A percentile compares a stretch with the other conserved stretches of the same genome.
phyloP scores from a whole-genome alignment of 2,329 filamentous ascomycete species.

The Fusarium tupiense region DNA sequence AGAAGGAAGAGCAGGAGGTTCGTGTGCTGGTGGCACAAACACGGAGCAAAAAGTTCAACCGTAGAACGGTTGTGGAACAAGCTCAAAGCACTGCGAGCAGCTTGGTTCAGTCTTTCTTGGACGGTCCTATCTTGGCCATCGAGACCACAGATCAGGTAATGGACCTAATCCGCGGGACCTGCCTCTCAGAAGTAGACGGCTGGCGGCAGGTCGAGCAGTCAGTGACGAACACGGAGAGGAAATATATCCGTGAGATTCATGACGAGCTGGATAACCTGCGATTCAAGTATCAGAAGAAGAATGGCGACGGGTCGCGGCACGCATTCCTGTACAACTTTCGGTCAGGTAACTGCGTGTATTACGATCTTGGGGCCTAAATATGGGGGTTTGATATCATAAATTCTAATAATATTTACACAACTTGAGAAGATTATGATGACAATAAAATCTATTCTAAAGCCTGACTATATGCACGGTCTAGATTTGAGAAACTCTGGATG shows the following conservation, averaged over 20 bases:
- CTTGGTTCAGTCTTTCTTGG: slow-evolving; percentile 75
- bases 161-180: slow-evolving; percentile 77
- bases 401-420: not conserved
- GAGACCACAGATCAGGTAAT: slow-evolving; percentile 88
- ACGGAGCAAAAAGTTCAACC: slow-evolving; percentile 90
- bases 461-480: no score
- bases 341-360: slow-evolving; percentile 84
- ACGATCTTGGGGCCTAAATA: slow-evolving; percentile 68
- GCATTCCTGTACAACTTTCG: slow-evolving; percentile 94
- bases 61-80: slow-evolving; percentile 85
- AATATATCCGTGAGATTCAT: slow-evolving; percentile 85
- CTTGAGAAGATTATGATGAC: not conserved
- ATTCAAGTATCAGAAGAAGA: slow-evolving; percentile 63
- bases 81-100: slow-evolving; percentile 68
- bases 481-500: not conserved
- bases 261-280: slow-evolving; percentile 75
- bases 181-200: slow-evolving; percentile 80
- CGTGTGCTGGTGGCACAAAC: slow-evolving; percentile 85
- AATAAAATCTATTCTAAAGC: no score
- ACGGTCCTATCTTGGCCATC: slow-evolving; percentile 85
- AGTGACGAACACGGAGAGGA: slow-evolving; percentile 79
- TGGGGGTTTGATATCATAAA: not conserved
- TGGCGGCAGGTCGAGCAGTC: slow-evolving; percentile 86
- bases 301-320: slow-evolving; percentile 69
- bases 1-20: slow-evolving; percentile 73